Evolutionary conservation across 2,329 filamentous ascomycete genomes (phyloP), one percentile per base, ranked within the genome.

Genomic region (Talaromyces sp.): DNA sequence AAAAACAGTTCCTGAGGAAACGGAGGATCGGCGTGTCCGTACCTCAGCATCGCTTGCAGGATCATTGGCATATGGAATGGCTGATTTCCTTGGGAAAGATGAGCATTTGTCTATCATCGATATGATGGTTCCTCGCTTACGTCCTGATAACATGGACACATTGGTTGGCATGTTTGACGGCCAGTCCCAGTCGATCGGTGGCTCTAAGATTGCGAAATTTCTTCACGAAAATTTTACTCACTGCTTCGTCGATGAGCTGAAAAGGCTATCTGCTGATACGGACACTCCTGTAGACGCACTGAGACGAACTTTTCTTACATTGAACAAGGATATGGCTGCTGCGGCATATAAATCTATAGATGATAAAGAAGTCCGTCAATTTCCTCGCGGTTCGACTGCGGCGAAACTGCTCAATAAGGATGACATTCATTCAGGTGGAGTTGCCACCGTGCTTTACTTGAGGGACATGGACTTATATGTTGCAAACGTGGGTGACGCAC

Each of bases 31-130:
- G 60, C 89, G 94, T 80, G 91, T 99, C 57, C 85, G 94, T 67
- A 97, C 94, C n/a, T 95, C 94, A 28, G 92, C 92, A n/a, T 96
- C 93, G 0, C 77, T 93, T 57, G 92, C 95, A 19, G 93, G 93
- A 1, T 88, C 90, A 33, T 83, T 99, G 73, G 88, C 91, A 1
- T 99, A 99, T 68, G 94, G 94, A 61, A 97, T 99, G 92, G 94
- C 94, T 7, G 94, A 99, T 74, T 95, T 90, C 13, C 79, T 99
- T 13, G 94, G 94, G 39, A 89, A 86, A 68, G 92, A 93, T 65
- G 94, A 99, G 73, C 94, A 99, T 71, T 77, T 99, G 53, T 97
- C 94, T 5, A 96, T 92, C 2, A 88, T 97, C 60, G 94, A 99
- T 70, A 87, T 99, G 75, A 91, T 99, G 19, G 89, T 97, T 31